Evolutionary conservation across 164 flowering plant species (phyloP).

Genomic region (Liquidambar formosana): DNA sequence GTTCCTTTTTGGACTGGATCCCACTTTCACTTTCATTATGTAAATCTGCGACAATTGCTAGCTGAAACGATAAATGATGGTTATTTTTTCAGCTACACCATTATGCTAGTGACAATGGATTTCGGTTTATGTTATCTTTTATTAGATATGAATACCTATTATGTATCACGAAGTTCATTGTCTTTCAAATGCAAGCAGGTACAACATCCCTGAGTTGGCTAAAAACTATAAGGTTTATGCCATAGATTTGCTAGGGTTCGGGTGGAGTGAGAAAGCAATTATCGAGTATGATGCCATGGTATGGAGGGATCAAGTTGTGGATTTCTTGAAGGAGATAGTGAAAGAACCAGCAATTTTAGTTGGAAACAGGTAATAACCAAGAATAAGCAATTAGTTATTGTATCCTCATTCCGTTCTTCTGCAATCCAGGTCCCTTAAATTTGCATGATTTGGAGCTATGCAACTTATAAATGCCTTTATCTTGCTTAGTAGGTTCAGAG

Average conservation of each 20-base stretch:
- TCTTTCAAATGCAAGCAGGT: slow-evolving; percentile 46
- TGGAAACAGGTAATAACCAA: slow-evolving; percentile 75
- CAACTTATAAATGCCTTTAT: too few relatives aligned
- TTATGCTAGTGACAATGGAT: not conserved
- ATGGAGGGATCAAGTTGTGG: slow-evolving; percentile 93
- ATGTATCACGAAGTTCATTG: slow-evolving; percentile 2
- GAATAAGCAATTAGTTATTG: not conserved
- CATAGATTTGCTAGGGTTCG: slow-evolving; percentile 90
- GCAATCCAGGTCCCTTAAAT: not conserved
- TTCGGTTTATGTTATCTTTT: not conserved
- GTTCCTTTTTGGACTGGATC: too few relatives aligned
- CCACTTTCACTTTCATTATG: too few relatives aligned
- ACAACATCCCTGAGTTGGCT: slow-evolving; percentile 90
- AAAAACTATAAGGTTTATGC: slow-evolving; percentile 91
- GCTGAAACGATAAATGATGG: too few relatives aligned
- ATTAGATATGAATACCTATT: not conserved
- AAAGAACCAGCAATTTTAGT: slow-evolving; percentile 84
- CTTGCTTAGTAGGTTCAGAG: not conserved
- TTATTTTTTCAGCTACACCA: not conserved
- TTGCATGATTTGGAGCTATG: too few relatives aligned
- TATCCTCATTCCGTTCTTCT: not conserved
- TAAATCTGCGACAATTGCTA: too few relatives aligned
- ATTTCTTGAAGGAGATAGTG: slow-evolving; percentile 87
- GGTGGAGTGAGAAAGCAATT: slow-evolving; percentile 97
- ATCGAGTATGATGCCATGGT: slow-evolving; percentile 87